Evolutionary conservation across 2,329 filamentous ascomycete species (phyloP).

Genomic region (Aspergillus sp.): DNA sequence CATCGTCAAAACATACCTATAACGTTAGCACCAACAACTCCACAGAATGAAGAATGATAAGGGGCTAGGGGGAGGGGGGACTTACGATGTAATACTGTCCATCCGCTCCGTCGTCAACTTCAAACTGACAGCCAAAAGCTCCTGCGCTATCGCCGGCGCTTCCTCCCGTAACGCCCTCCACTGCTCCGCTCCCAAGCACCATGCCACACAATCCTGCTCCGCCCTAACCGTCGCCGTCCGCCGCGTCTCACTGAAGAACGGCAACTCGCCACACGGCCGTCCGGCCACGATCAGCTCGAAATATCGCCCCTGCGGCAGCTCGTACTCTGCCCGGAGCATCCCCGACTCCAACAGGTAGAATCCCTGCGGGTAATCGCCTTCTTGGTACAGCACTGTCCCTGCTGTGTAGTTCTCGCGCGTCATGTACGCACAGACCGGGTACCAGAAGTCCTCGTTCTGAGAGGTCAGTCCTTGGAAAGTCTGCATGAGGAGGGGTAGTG

Average conservation of each 20-base stretch:
- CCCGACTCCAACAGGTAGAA: constrained; percentile 91
- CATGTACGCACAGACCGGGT: constrained; percentile 70
- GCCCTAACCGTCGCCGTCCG: constrained; percentile 81
- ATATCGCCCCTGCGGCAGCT: constrained; percentile 79
- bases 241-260: constrained; percentile 87
- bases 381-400: constrained; percentile 68
- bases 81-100: constrained; percentile 59
- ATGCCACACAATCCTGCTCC: constrained; percentile 73
- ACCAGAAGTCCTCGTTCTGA: constrained; percentile 95
- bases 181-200: constrained; percentile 65
- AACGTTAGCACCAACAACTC: neutral
- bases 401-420: constrained; percentile 58
- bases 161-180: constrained; percentile 68
- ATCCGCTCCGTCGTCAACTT: constrained; percentile 94
- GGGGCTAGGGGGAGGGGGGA: constrained; percentile 10
- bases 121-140: constrained; percentile 78
- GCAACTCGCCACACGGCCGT: constrained; percentile 89
- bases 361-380: constrained; percentile 68
- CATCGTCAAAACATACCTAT: constrained; percentile 28
- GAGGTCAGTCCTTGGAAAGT: constrained; percentile 85
- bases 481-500: constrained; percentile 83
- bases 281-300: constrained; percentile 90
- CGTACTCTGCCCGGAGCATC: constrained; percentile 83
- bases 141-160: constrained; percentile 70
- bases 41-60: neutral